Base-by-base conservation (phyloP, 352 stramenopile genomes). In the Globisporangium carolinianum region DNA sequence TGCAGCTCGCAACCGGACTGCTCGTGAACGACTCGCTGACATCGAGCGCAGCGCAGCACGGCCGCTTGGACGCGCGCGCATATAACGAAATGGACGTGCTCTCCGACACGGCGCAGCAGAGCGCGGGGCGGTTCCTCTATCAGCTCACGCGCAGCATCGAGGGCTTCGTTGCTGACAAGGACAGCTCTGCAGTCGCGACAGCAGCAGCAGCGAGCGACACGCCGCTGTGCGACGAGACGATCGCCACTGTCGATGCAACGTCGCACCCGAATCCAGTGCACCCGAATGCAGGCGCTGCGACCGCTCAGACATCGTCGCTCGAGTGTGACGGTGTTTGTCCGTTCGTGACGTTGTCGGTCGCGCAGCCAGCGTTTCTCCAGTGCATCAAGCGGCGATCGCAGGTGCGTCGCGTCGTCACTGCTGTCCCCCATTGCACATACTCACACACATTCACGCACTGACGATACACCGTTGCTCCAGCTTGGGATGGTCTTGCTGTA, bases 381-480 rank as follows among this genome's bases (percentile, higher is more conserved):
- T 74, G 65, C 39, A 76, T 93, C 42, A 86, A 72, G 45, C 76
- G 83, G 8, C 72, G 81, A 61, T 93, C 83, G 10, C 83, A 93
- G 76, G 80, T 88, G 66, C 41, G 57, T 12, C 46, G n/a, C 47
- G 12, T 11, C 46, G 54, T 52, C 4, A 37, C 0, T 47, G 15
- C 45, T 38, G 39, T 43, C 6, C 1, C 42, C 47, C 51, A 10
- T 48, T 52, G 5, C 11, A 43, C 11, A 17, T 10, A 6, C 42
- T 47, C 4, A 47, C 42, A 8, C 5, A 11, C 42, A 17, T 17
- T 17, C 7, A 2, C 48, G 24, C 4, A 57, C 37, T 10, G 18
- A 10, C 24, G 9, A 32, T 32, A 32, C 24, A 32, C 24, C 24
- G 24, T 10, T 48, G 24, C 18, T 68, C 45, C 53, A 93, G 85